These are phyloP conservation scores for Microcera coccophila DNA, from an alignment of 2,329 filamentous ascomycete species.

Conservation along the genomic window DNA sequence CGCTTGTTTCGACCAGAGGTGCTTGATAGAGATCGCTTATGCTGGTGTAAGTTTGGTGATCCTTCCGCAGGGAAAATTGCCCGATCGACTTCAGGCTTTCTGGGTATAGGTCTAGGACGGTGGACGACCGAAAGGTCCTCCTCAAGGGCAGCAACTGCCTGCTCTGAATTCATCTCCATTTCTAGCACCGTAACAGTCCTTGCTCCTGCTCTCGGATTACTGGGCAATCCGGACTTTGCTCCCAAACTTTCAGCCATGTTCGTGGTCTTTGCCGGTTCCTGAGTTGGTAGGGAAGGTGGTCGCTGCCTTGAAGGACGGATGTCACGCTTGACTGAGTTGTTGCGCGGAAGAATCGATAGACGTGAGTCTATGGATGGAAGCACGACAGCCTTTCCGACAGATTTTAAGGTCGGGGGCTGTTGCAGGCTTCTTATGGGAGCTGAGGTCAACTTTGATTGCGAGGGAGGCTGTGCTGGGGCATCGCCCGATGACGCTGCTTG, in stretches of 20 bases:
- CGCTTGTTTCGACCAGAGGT: conserved; percentile 44
- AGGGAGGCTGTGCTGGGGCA: no score
- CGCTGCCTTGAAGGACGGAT: conserved; percentile 32
- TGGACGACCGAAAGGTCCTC: conserved; percentile 40
- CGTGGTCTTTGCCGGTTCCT: conserved; percentile 22
- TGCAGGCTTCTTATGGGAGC: not conserved
- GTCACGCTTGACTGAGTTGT: conserved; percentile 27
- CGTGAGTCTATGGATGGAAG: conserved; percentile 21
- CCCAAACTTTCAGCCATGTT: conserved; percentile 40
- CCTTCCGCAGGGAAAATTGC: conserved; percentile 45
- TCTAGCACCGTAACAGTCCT: conserved; percentile 30
- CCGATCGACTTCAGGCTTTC: conserved; percentile 44
- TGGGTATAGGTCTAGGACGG: conserved; percentile 54
- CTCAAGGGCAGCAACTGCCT: conserved; percentile 38
- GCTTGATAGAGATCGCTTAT: conserved; percentile 48
- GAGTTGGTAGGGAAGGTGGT: conserved; percentile 17
- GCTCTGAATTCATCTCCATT: conserved; percentile 29
- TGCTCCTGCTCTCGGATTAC: conserved; percentile 42
- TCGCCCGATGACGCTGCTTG: no score
- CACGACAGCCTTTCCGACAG: conserved; percentile 16
- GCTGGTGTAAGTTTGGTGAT: conserved; percentile 34
- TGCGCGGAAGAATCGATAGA: conserved; percentile 27
- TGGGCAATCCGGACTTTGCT: conserved; percentile 46
- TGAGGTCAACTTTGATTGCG: no score
- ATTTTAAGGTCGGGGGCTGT: not conserved